Conservation (phyloP, 2,329 filamentous ascomycete species). For the Coniochaeta hoffmannii region DNA sequence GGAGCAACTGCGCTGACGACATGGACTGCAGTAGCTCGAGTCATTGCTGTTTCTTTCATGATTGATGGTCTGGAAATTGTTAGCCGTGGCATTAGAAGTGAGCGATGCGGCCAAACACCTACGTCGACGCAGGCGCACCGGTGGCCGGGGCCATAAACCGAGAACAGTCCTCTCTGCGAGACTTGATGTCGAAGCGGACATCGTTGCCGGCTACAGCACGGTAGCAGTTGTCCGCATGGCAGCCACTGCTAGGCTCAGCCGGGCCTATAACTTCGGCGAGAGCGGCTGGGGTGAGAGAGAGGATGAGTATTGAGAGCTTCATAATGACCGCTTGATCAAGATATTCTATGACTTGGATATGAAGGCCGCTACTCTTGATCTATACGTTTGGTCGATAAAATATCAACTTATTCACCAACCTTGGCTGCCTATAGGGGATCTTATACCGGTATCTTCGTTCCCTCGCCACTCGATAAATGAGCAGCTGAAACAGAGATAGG, state of each 20-base stretch:
- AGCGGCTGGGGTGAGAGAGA: neutral
- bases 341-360: neutral
- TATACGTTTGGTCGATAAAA: neutral
- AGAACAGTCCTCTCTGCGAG: neutral
- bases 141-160: neutral
- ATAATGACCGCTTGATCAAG: neutral
- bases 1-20: neutral
- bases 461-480: neutral
- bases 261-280: neutral
- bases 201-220: neutral
- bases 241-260: neutral
- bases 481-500: neutral
- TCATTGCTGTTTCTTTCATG: neutral
- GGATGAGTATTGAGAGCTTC: neutral
- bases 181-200: neutral
- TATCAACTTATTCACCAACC: neutral
- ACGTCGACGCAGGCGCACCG: neutral
- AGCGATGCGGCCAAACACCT: neutral
- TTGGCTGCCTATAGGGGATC: neutral
- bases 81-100: neutral
- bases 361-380: neutral
- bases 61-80: neutral
- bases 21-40: neutral
- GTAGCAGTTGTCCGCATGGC: slow-evolving; percentile 2
- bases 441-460: neutral